Evolutionary conservation across 768 basidiomycete genomes (phyloP), one percentile per base, ranked within the genome.

Genomic region (Dacryopinax spathularia): DNA sequence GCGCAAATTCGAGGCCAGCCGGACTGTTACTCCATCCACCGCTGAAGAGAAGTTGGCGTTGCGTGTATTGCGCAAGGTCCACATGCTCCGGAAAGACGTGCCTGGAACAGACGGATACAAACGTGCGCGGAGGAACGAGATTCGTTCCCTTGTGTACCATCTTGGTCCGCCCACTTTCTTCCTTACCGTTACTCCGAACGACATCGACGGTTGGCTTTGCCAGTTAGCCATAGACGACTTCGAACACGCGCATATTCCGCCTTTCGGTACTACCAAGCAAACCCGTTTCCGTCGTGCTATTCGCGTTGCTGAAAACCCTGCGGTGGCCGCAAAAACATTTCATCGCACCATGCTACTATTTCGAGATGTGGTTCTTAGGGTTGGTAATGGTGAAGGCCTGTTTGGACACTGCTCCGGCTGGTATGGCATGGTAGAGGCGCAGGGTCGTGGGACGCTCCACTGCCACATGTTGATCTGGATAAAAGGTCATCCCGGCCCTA

Each of bases 131-230:
- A 60, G 75, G 0, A 80, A 79, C 72, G 73, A 79, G 65, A 77
- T 79, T n/a, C 48, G 72, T 2, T 70, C 60, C 1, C 34, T 78
- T 13, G 77, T 75, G 43, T 68, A 71, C 4, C 66, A 70, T 0
- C 65, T 72, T n/a, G 77, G 79, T 0, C 9, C 76, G 1, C 78
- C 77, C 2, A 73, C 67, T 25, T 77, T 80, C 33, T 81, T 72
- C 65, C 63, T 81, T 1, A 81, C 79, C 0, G 73, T 79, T 4
- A 80, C 80, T 69, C 79, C 79, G 18, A 73, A 73, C 16, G 77
- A 78, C 62, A 67, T 77, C 0, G 72, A 77, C 35, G 77, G 75
- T 66, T 78, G 77, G 0, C 1, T 81, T 1, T 72, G 80, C 1
- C 73, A 74, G 33, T 73, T 79, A 56, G 56, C 80, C 0, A 70